Evolutionary conservation across 805 yeast genomes (phyloP).

Genomic region (Kodamaea jinghongensis): DNA sequence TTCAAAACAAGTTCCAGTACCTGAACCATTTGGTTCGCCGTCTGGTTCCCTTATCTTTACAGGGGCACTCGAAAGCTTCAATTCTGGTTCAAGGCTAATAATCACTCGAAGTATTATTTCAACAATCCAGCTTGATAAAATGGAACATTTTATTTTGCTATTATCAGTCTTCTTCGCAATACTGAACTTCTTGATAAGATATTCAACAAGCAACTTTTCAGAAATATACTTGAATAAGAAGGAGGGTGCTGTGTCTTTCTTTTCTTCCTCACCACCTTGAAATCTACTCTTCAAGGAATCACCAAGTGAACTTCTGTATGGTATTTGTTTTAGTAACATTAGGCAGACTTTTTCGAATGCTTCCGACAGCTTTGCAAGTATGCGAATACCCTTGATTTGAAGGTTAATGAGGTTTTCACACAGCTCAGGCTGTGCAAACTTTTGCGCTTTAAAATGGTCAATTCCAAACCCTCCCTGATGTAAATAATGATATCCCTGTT

Average conservation of each 20-base stretch:
- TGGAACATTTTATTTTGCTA: constrained; percentile 33
- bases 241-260: no score
- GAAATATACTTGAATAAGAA: constrained; percentile 6
- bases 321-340: constrained; percentile 30
- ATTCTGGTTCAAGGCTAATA: constrained; percentile 39
- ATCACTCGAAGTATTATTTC: constrained; percentile 53
- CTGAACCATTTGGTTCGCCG: no score
- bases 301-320: neutral
- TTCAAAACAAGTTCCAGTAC: no score
- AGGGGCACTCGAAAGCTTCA: neutral
- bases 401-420: constrained; percentile 13
- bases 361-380: constrained; percentile 59
- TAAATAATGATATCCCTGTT: constrained; percentile 50
- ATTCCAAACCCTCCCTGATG: constrained; percentile 35
- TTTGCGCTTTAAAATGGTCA: constrained; percentile 15
- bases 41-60: neutral
- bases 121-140: constrained; percentile 65
- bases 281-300: neutral
- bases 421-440: constrained; percentile 1
- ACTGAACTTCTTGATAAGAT: constrained; percentile 30
- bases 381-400: constrained; percentile 40
- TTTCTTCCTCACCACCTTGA: neutral
- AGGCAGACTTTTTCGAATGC: constrained; percentile 72
- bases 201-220: constrained; percentile 27
- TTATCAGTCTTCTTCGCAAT: constrained; percentile 23